Base-by-base conservation (phyloP, 306 rosid species). In the Pyrus communis region DNA sequence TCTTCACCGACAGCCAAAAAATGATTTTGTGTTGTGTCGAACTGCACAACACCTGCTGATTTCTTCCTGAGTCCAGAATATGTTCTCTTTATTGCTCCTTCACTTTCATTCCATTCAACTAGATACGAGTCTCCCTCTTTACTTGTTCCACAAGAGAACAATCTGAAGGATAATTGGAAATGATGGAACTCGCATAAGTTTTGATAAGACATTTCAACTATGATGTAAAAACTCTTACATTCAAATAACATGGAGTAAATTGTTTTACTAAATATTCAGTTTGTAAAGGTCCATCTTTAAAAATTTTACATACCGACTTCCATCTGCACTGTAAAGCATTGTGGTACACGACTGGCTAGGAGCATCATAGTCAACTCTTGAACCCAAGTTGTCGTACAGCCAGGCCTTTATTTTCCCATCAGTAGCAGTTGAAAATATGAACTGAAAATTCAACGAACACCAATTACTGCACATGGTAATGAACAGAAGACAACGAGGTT, bases 391-490 rank as follows among this genome's bases (percentile, higher is more conserved):
- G 80, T 91, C 95, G 12, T 93, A 93, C 61, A 93, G 77, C 98
- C 98, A 93, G 52, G 95, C 96, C 84, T 91, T 93, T 84, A 93
- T 93, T 85, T 91, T 93, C 43, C 98, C 98, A 84, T 93, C 97
- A 75, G 79, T 69, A 66, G 96, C 94, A 64, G 97, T 93, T 73
- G 98, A 93, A 84, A 88, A 91, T 86, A 93, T 86, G 85, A 89
- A 91, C 98, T 93, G 91, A 79, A 77, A 84, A 83, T 75, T 79
- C 67, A 82, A 79, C 78, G 73, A 46, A 27, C 81, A 82, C 38
- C n/a, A 25, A 67, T 77, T 54, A 81, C 75, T 31, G 75, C 70
- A 77, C 3, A 4, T 7, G 21, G 31, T 30, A 46, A 58, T 73
- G 76, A 58, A 58, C 9, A 33, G 23, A 31, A 31, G 40, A 57